Evolutionary conservation across 495 filamentous ascomycete genomes (phyloP).

Genomic region (Aeminium ludgeri): DNA sequence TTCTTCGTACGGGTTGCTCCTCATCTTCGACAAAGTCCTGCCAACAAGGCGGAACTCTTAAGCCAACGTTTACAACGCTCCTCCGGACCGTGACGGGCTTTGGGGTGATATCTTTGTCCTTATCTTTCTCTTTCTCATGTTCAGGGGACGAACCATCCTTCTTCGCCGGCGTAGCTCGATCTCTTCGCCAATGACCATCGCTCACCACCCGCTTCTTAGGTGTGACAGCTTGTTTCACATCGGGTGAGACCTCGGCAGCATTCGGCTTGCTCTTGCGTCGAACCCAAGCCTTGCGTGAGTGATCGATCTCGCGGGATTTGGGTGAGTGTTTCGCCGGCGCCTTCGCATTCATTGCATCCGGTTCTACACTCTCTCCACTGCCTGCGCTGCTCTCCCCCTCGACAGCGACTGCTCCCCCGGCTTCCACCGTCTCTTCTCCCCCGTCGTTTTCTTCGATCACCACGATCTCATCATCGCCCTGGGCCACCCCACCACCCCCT

Average conservation of each 20-base stretch:
- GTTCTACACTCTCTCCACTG: too few relatives aligned
- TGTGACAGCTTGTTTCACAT: slow-evolving; percentile 21
- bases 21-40: slow-evolving; percentile 7
- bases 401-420: not conserved
- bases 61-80: slow-evolving; percentile 13
- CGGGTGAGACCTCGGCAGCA: slow-evolving; percentile 4
- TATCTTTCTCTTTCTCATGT: slow-evolving; percentile 1
- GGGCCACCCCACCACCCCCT: slow-evolving; percentile 11
- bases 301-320: slow-evolving; percentile 12
- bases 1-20: slow-evolving; percentile 2
- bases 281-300: slow-evolving; percentile 14
- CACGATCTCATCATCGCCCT: slow-evolving; percentile 9
- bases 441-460: slow-evolving; percentile 3
- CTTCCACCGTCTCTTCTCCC: not conserved
- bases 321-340: not conserved
- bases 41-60: slow-evolving; percentile 11
- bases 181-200: slow-evolving; percentile 28
- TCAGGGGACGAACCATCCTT: slow-evolving; percentile 3
- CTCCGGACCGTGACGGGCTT: slow-evolving; percentile 12
- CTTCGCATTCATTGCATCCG: not conserved
- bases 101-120: slow-evolving; percentile 9
- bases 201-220: slow-evolving; percentile 30
- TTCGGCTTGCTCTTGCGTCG: slow-evolving; percentile 11
- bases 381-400: not conserved
- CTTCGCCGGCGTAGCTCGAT: slow-evolving; percentile 5